Evolutionary conservation across 768 basidiomycete genomes (phyloP).

Genomic region (Boletus vermiculosoides): DNA sequence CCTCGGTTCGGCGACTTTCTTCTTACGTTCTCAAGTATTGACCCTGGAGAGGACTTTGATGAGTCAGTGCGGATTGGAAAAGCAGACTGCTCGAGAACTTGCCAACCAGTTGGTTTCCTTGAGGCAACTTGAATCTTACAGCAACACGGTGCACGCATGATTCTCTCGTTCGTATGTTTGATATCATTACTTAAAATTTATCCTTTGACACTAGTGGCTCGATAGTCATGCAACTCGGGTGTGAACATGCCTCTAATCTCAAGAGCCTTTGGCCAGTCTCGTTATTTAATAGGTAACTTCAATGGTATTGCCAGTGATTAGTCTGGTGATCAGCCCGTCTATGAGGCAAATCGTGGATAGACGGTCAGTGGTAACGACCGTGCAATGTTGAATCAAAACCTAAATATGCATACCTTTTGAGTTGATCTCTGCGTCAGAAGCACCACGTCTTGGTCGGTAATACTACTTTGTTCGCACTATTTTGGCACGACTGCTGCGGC

Average conservation of each 20-base stretch:
- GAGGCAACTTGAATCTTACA: neutral
- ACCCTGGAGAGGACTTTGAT: constrained; percentile 14
- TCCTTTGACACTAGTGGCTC: neutral
- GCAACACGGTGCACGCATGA: neutral
- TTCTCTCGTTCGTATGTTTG: neutral
- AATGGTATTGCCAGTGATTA: neutral
- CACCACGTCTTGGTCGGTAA: neutral
- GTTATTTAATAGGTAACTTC: neutral
- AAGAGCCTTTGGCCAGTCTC: neutral
- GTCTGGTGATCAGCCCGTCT: no score
- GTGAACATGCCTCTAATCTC: neutral
- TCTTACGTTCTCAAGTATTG: constrained; percentile 11
- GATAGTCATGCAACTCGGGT: neutral
- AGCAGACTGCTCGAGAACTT: constrained; percentile 20
- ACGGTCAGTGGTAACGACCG: no score
- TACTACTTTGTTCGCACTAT: neutral
- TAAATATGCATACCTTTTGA: neutral
- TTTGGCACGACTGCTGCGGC: neutral
- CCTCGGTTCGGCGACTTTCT: constrained; percentile 1
- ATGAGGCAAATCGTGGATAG: no score
- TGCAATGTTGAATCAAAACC: no score
- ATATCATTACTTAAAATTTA: neutral
- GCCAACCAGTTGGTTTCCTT: constrained; percentile 8
- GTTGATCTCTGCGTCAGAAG: no score
- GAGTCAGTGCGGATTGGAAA: constrained; percentile 22